phyloP scores from a whole-genome alignment of 73 alveolate species.

The Effrenium voratum region DNA sequence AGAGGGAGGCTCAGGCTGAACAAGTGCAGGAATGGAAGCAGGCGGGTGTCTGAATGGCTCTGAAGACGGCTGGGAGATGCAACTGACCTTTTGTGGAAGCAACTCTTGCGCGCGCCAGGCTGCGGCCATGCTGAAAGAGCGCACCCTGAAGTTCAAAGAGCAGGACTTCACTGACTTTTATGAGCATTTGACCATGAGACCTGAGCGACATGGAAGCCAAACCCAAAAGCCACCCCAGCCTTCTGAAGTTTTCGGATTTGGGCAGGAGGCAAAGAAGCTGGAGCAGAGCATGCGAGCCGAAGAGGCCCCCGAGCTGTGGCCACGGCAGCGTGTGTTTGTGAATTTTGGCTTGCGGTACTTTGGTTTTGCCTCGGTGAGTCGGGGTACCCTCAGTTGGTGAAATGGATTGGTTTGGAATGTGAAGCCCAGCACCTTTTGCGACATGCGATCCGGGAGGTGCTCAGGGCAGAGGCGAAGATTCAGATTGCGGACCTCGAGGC shows the following conservation, averaged over 20 bases:
- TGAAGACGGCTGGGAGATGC: background rate
- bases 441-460: too few relatives aligned
- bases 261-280: background rate
- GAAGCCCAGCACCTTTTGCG: too few relatives aligned
- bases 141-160: conserved; percentile 47
- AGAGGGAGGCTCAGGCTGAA: background rate
- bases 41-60: background rate
- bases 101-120: background rate
- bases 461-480: too few relatives aligned
- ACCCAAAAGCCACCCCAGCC: background rate
- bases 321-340: background rate
- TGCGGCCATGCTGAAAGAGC: conserved; percentile 16
- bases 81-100: background rate
- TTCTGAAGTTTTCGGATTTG: background rate
- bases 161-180: background rate
- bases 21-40: background rate
- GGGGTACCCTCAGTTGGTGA: background rate
- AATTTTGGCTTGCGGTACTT: background rate
- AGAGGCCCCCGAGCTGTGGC: background rate
- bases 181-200: background rate
- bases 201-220: background rate
- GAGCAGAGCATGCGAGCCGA: background rate
- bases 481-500: too few relatives aligned
- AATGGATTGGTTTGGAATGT: too few relatives aligned
- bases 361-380: background rate